A percentile compares a stretch with the other conserved stretches of the same genome.
phyloP scores from a whole-genome alignment of 1,284 basidiomycete genomes.

The Trichosporon sp. region DNA sequence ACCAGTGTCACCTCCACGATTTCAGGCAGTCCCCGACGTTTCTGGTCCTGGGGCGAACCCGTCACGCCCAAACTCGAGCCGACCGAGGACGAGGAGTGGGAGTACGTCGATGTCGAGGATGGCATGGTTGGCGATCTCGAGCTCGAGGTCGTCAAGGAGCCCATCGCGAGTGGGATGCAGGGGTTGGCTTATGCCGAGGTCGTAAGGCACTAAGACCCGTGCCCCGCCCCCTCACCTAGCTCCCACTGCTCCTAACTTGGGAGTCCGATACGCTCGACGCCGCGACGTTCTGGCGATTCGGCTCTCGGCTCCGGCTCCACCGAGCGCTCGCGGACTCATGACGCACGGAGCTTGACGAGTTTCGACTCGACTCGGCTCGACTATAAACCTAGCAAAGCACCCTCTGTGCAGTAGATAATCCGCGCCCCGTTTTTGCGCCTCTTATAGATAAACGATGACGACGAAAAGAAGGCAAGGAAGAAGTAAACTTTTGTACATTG shows the following conservation, averaged over 20 bases:
- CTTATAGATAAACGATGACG: not conserved
- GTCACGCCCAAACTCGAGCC: conserved; percentile 21
- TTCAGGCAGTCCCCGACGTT: conserved; percentile 35
- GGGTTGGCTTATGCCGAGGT: conserved; percentile 4
- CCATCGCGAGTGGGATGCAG: not conserved
- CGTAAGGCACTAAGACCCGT: not conserved
- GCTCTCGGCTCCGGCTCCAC: too few relatives aligned
- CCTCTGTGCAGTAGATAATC: not conserved
- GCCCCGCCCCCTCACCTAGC: too few relatives aligned
- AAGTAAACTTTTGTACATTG: conserved; percentile 3
- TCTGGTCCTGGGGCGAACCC: conserved; percentile 29
- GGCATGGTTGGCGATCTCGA: conserved; percentile 50
- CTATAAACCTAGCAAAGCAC: too few relatives aligned
- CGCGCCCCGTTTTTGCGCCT: too few relatives aligned
- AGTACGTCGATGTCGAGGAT: conserved; percentile 43
- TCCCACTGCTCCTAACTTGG: too few relatives aligned
- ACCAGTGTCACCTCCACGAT: conserved; percentile 2
- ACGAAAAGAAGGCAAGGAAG: not conserved
- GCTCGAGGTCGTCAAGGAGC: conserved; percentile 31
- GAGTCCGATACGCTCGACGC: too few relatives aligned
- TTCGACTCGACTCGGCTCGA: too few relatives aligned
- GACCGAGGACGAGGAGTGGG: conserved; percentile 48
- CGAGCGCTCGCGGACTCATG: not conserved
- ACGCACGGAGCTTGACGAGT: not conserved
- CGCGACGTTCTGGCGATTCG: too few relatives aligned